Conservation (phyloP, 441 rosid genomes). For the Sinapis alba region DNA sequence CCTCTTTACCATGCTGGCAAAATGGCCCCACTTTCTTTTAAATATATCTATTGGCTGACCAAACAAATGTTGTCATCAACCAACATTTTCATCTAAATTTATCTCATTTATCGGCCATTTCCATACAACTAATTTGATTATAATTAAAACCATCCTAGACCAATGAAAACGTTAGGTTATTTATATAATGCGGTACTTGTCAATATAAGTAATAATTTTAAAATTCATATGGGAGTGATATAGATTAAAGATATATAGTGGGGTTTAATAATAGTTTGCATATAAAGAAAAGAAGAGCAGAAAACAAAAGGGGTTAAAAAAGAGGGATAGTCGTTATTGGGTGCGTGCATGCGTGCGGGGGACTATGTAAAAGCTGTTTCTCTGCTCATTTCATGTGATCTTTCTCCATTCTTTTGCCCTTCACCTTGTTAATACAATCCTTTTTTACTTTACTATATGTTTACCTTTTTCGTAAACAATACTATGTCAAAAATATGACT, state of each 20-base stretch:
- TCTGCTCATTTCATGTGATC: conserved; percentile 31
- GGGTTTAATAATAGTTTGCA: not conserved
- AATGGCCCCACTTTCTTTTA: conserved; percentile 3
- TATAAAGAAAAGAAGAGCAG: not conserved
- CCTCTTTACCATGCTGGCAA: conserved; percentile 23
- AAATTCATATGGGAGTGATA: not conserved
- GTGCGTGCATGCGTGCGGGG: conserved; percentile 39
- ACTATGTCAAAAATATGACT: not conserved
- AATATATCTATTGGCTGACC: not conserved
- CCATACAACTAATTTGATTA: too few species aligned
- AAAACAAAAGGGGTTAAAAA: not conserved
- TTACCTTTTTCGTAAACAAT: too few species aligned
- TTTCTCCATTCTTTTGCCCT: conserved; percentile 25
- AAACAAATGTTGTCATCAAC: conserved; percentile 28
- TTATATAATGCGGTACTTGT: not conserved
- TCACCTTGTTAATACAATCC: too few species aligned
- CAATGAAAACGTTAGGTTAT: not conserved
- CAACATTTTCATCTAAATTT: conserved; percentile 4
- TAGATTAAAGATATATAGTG: not conserved
- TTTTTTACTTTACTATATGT: too few species aligned
- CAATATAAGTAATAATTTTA: not conserved
- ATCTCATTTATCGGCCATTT: not conserved
- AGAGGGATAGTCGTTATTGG: conserved; percentile 31
- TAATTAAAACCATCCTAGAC: not conserved
- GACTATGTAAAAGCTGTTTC: conserved; percentile 36